Base-by-base conservation (phyloP, 108 stramenopile species). In the Fistulifera pelliculosa region DNA sequence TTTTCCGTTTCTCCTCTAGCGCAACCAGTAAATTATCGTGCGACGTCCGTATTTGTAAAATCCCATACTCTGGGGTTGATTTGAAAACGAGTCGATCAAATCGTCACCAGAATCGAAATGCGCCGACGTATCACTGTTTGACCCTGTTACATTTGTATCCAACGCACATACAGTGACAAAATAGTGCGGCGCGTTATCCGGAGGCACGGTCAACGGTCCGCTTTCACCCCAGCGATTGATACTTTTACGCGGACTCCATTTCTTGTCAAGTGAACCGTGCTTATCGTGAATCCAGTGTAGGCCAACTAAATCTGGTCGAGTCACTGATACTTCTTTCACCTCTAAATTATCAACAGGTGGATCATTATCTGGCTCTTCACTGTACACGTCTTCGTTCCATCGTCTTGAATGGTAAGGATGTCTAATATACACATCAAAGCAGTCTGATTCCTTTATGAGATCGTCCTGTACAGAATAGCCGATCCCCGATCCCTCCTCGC, bases 101-200 rank as follows among this genome's bases (percentile, higher is more conserved):
- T 26, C 23, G 23, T 22, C 49, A 24, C 49, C 49, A 2, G 23
- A 22, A 22, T 24, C 14, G 4, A 24, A 19, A 24, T 8, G 13
- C 22, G 49, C 49, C 15, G 49, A 26, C 2, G 13, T 50, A 15
- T 50, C 22, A 50, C 26, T 26, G 49, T 23, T 26, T 12, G 10
- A 22, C 19, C 31, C 31, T n/a, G n/a, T n/a, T n/a, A n/a, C n/a
- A 8, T 35, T 8, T 8, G 17, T 11, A 17, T 1, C 27, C 64
- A 14, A 28, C 49, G 10, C 60, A 58, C 19, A 58, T 31, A 47
- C 27, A 38, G n/a, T 39, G 28, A 17, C 53, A 41, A 52, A 56
- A 40, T 21, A 56, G 35, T 28, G 61, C 52, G 25, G 44, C 55
- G 27, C 58, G 41, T 60, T 55, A 50, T 18, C 40, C 38, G 38